phyloP scores from a whole-genome alignment of 2,329 filamentous ascomycete genomes.

The Aspergillus tubingensis region DNA sequence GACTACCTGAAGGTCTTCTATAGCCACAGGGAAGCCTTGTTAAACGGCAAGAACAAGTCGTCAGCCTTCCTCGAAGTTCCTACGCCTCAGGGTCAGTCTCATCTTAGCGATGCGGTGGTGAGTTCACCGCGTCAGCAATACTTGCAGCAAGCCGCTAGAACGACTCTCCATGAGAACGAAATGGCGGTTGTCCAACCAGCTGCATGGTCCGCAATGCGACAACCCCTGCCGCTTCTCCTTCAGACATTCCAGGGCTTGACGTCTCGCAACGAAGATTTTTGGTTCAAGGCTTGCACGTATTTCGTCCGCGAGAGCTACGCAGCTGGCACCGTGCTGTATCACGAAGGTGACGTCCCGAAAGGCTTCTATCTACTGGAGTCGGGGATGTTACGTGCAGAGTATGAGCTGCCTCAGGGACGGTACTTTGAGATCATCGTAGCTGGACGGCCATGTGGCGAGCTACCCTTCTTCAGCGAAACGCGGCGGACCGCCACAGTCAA shows the following conservation, averaged over 20 bases:
- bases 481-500: conserved; percentile 81
- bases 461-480: conserved; percentile 95
- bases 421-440: conserved; percentile 91
- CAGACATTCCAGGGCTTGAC: conserved; percentile 94
- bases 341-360: conserved; percentile 71
- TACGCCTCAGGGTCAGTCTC: conserved; percentile 22
- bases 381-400: conserved; percentile 86
- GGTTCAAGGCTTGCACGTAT: conserved; percentile 77
- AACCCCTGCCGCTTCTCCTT: conserved; percentile 86
- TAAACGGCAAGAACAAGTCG: conserved; percentile 19
- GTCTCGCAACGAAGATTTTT: conserved; percentile 88
- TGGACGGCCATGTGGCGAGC: conserved; percentile 90
- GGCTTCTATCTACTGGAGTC: conserved; percentile 90
- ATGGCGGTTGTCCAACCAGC: conserved; percentile 54
- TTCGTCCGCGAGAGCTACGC: conserved; percentile 70
- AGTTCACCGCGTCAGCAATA: conserved; percentile 80
- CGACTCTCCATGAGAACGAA: conserved; percentile 69
- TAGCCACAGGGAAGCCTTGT: conserved; percentile 61
- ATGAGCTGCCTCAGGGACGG: conserved; percentile 83
- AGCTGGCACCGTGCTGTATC: conserved; percentile 73
- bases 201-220: conserved; percentile 83
- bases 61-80: conserved; percentile 34
- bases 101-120: conserved; percentile 53
- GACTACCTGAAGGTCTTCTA: conserved; percentile 83
- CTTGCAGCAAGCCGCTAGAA: conserved; percentile 74